These are phyloP conservation scores for Echinosophora koreensis DNA, from an alignment of 306 rosid species.

Conservation along the genomic window DNA sequence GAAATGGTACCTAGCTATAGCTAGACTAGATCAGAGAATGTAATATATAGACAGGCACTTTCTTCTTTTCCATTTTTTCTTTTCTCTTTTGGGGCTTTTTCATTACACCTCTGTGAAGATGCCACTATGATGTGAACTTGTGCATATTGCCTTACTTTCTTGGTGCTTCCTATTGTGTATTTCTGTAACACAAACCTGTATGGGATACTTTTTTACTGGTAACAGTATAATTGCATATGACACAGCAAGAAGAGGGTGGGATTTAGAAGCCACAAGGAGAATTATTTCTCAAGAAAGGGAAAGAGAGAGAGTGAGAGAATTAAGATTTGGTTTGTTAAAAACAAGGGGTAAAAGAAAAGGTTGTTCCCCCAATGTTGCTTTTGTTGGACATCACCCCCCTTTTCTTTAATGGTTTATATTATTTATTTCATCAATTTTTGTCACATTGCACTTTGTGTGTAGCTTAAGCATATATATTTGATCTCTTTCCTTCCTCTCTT, in stretches of 20 bases:
- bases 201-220: conserved; percentile 26
- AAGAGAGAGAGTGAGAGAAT: conserved; percentile 21
- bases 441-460: conserved; percentile 60
- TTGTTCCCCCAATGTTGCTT: conserved; percentile 62
- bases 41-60: conserved; percentile 27
- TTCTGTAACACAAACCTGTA: conserved; percentile 25
- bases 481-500: conserved; percentile 29
- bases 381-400: conserved; percentile 42
- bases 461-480: conserved; percentile 52
- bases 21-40: conserved; percentile 44
- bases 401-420: conserved; percentile 41
- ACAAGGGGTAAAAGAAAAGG: conserved; percentile 55
- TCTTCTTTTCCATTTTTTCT: conserved; percentile 41
- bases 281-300: conserved; percentile 50
- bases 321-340: conserved; percentile 53
- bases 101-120: conserved; percentile 31
- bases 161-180: conserved; percentile 34
- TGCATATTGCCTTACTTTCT: conserved; percentile 36
- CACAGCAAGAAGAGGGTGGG: conserved; percentile 38
- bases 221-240: conserved; percentile 45
- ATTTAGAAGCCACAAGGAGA: conserved; percentile 48
- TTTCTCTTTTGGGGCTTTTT: conserved; percentile 36
- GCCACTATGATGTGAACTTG: conserved; percentile 42
- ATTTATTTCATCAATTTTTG: conserved; percentile 26
- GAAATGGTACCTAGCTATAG: conserved; percentile 32